A percentile compares a stretch with the other conserved stretches of the same genome.
phyloP scores from a whole-genome alignment of 2,329 filamentous ascomycete genomes.

The Whalleya microplaca region DNA sequence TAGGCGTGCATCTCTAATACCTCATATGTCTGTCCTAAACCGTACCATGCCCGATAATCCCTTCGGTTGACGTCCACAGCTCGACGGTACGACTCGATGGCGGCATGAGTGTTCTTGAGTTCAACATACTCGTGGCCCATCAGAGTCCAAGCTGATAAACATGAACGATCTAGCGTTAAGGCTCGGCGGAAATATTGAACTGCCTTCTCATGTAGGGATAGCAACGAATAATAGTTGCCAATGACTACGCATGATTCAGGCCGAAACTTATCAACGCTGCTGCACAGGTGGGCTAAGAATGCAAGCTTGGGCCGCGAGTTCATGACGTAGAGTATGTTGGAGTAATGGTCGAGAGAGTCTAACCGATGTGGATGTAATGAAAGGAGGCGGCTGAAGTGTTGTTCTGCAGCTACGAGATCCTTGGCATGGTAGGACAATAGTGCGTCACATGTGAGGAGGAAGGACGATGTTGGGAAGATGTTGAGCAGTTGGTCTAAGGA shows the following conservation, averaged over 20 bases:
- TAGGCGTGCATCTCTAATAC: conserved; percentile 98
- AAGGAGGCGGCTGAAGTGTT: conserved; percentile 77
- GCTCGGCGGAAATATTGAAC: conserved; percentile 97
- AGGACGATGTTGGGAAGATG: conserved; percentile 87
- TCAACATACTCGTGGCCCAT: conserved; percentile 99
- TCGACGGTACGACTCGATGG: conserved; percentile 93
- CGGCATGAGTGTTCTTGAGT: conserved; percentile 96
- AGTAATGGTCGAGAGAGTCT: conserved; percentile 93
- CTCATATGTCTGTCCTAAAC: conserved; percentile 94
- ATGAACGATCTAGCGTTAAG: conserved; percentile 85
- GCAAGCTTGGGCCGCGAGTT: conserved; percentile 85
- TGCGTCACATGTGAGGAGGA: conserved; percentile 87
- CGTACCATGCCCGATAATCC: conserved; percentile 98
- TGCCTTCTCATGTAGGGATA: conserved; percentile 95
- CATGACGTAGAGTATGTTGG: conserved; percentile 96
- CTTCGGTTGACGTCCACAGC: conserved; percentile 95
- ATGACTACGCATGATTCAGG: conserved; percentile 97
- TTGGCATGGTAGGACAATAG: conserved; percentile 90
- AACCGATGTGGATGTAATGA: conserved; percentile 75
- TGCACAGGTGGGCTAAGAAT: conserved; percentile 89
- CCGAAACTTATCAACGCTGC: conserved; percentile 90
- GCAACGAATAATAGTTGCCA: conserved; percentile 94
- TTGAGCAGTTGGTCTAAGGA: conserved; percentile 76
- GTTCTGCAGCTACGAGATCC: conserved; percentile 69
- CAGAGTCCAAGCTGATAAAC: conserved; percentile 93